These are phyloP conservation scores for Brassica cretica DNA, from an alignment of 345 rosid genomes.

Conservation along the genomic window DNA sequence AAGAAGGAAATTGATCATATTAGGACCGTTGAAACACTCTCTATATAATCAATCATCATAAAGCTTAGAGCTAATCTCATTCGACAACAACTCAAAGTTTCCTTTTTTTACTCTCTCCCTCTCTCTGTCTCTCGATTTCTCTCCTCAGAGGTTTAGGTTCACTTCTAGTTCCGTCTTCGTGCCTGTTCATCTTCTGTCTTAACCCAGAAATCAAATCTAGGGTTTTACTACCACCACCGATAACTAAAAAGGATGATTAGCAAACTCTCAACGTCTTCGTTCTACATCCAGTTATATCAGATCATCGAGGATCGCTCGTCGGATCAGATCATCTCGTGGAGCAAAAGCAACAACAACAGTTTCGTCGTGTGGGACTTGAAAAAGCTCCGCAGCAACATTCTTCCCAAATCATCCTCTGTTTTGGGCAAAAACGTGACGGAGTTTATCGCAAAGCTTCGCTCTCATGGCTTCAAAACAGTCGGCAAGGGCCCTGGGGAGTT, in stretches of 20 bases:
- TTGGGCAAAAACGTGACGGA: neutral
- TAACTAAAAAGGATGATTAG: neutral
- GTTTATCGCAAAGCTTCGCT: neutral
- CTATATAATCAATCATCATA: neutral
- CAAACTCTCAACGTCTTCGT: neutral
- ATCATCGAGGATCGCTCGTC: neutral
- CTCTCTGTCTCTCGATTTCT: neutral
- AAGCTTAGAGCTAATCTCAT: too few species aligned
- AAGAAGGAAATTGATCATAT: neutral
- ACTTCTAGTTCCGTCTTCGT: neutral
- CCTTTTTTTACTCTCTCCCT: neutral
- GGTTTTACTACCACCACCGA: neutral
- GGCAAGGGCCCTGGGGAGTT: neutral
- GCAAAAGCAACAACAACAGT: neutral
- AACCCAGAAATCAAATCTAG: too few species aligned
- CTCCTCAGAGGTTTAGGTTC: neutral
- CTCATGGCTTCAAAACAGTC: neutral
- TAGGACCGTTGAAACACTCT: neutral
- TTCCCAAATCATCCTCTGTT: neutral
- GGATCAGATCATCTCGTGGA: neutral
- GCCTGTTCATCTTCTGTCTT: neutral
- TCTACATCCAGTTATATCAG: neutral
- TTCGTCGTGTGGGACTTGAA: neutral
- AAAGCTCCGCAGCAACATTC: neutral
- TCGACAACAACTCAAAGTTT: too few species aligned